Conservation (phyloP, 2,329 filamentous ascomycete species). For the Xylariomycetidae sp. region DNA sequence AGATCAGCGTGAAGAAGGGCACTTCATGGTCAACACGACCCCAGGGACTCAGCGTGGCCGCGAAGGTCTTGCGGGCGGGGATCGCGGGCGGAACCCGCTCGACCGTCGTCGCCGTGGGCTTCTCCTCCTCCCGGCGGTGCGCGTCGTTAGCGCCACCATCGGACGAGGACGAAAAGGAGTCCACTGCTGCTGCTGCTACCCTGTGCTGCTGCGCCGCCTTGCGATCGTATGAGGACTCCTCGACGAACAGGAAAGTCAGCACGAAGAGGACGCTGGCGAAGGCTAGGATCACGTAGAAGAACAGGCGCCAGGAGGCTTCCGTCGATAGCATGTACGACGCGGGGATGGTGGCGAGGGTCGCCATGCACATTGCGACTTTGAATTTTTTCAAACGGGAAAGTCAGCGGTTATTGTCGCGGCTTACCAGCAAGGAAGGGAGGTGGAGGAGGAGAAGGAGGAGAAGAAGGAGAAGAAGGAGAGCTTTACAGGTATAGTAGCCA, state of each 20-base stretch:
- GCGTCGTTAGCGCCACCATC: constrained; percentile 8
- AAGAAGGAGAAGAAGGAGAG: too few species aligned
- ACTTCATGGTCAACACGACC: constrained; percentile 32
- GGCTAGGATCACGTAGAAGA: constrained; percentile 57
- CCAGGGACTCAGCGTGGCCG: constrained; percentile 34
- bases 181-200: too few species aligned
- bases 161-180: too few species aligned
- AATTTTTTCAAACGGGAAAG: too few species aligned
- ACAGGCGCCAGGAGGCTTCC: constrained; percentile 54
- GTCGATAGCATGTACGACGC: constrained; percentile 58
- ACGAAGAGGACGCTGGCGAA: constrained; percentile 42
- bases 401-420: constrained; percentile 4
- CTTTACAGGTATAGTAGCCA: constrained; percentile 52
- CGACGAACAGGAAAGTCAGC: constrained; percentile 46
- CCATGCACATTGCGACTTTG: constrained; percentile 53
- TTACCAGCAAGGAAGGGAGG: too few species aligned
- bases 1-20: constrained; percentile 34
- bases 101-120: constrained; percentile 13
- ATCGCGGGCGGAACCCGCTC: constrained; percentile 12
- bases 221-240: constrained; percentile 44
- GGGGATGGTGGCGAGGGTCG: constrained; percentile 51
- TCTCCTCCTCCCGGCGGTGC: constrained; percentile 14
- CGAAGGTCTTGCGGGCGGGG: constrained; percentile 33
- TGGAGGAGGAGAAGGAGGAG: too few species aligned
- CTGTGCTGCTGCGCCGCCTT: constrained; percentile 9